Evolutionary conservation across 1,139 yeast species (phyloP).

Genomic region (Suhomyces ambrosiae): DNA sequence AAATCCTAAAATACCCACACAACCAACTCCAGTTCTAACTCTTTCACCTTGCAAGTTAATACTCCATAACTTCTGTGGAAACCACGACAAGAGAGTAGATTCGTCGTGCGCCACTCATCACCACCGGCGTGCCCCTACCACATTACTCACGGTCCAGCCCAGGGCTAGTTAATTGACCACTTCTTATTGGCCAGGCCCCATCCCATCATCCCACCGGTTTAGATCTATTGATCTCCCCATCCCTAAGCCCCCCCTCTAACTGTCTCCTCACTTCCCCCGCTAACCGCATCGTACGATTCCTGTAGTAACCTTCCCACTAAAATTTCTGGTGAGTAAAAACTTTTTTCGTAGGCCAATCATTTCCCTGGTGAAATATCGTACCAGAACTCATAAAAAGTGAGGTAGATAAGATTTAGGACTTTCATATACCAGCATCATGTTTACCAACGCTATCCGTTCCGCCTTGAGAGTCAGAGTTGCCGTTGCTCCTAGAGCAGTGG

Average conservation of each 20-base stretch:
- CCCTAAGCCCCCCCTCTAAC: no score
- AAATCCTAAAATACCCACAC: no score
- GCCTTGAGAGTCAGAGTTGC: slow-evolving; percentile 49
- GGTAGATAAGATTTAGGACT: slow-evolving; percentile 9
- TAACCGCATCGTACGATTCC: slow-evolving; percentile 14
- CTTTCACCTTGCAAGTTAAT: no score
- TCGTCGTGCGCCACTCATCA: no score
- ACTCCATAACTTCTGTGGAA: no score
- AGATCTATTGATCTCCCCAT: no score
- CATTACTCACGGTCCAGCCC: not conserved
- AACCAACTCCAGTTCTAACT: no score
- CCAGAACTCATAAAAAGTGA: slow-evolving; percentile 7
- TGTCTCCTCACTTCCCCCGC: no score
- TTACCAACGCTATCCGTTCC: slow-evolving; percentile 55
- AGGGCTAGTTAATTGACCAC: not conserved
- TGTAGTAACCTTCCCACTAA: slow-evolving; percentile 3
- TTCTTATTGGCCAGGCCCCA: slow-evolving; percentile 7
- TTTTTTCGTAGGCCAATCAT: slow-evolving; percentile 15
- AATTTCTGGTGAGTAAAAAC: slow-evolving; percentile 10
- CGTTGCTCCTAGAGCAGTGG: slow-evolving; percentile 32
- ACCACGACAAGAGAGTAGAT: no score
- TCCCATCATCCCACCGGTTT: not conserved
- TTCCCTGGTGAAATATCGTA: slow-evolving; percentile 14
- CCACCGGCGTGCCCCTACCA: no score
- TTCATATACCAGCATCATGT: slow-evolving; percentile 30